Base-by-base conservation (phyloP, 75 land plant species). In the Gnetum montanum region DNA sequence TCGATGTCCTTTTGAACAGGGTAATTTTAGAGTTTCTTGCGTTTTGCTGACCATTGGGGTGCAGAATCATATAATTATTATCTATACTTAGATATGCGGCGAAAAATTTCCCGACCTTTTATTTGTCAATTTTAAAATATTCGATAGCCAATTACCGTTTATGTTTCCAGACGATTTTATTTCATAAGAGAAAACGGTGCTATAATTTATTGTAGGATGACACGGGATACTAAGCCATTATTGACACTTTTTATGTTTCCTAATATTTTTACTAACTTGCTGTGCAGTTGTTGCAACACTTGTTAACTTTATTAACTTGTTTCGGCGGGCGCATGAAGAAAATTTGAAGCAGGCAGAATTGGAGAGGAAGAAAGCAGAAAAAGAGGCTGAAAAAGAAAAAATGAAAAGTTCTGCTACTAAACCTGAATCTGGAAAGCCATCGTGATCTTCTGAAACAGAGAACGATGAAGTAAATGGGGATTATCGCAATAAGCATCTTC, bases 1-100 rank as follows among this genome's bases (percentile, higher is more conserved):
- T 22, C 77, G 93, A 31, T 91, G 97, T 66, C 92, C 92, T 26
- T 91, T 91, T 70, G 97, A 91, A 65, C 97, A 91, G 85, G 97
- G 97, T 83, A 78, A 18, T 45, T 1, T 45, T 26, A 15, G 33
- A 13, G 11, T 19, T n/a, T 12, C n/a, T 53, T 22, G 23, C 15
- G 19, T 53, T 53, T 18, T 31, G 11, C 24, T 18, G 34, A 22
- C 20, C 10, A 53, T 20, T 11, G 12, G 24, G 28, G 1, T 7
- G 33, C 6, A 11, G n/a, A n/a, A n/a, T n/a, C n/a, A n/a, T n/a
- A n/a, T n/a, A n/a, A n/a, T n/a, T n/a, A n/a, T n/a, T n/a, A n/a
- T n/a, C n/a, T n/a, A n/a, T n/a, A n/a, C n/a, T n/a, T n/a, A n/a
- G n/a, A n/a, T n/a, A n/a, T n/a, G n/a, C n/a, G n/a, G n/a, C n/a